A percentile compares a stretch with the other conserved stretches of the same genome.
phyloP scores from a whole-genome alignment of 345 rosid species.

The Odontarrhena argentea region DNA sequence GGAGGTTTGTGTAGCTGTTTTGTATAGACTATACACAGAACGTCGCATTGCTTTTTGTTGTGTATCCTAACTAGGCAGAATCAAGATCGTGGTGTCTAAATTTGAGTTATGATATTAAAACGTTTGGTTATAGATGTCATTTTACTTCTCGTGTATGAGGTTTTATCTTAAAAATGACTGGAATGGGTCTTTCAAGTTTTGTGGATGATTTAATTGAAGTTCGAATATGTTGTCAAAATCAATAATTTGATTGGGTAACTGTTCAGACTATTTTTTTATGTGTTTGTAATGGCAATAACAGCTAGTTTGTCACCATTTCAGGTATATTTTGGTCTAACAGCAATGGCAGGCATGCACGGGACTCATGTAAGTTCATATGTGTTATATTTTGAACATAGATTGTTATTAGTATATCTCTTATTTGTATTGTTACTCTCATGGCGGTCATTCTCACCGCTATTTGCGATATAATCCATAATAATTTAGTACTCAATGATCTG shows the following conservation, averaged over 20 bases:
- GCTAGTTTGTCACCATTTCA: constrained; percentile 24
- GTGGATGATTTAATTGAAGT: background rate
- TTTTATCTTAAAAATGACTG: background rate
- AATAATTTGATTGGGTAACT: background rate
- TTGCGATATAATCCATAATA: background rate
- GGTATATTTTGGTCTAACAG: constrained; percentile 24
- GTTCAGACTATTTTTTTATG: constrained; percentile 1
- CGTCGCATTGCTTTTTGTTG: background rate
- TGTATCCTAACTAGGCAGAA: background rate
- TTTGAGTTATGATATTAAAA: background rate
- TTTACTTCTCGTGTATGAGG: background rate
- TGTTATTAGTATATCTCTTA: background rate
- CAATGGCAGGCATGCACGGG: constrained; percentile 39
- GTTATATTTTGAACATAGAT: constrained; percentile 1
- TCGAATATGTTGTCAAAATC: background rate
- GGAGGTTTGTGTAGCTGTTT: constrained; percentile 5
- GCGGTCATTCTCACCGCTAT: background rate
- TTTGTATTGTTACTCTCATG: constrained; percentile 11
- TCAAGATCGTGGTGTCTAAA: background rate
- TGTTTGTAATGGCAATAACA: constrained; percentile 15
- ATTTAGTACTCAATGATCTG: background rate
- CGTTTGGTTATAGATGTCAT: background rate
- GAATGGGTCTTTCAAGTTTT: background rate
- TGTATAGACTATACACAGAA: background rate
- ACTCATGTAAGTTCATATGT: constrained; percentile 35